Conservation (phyloP, 371 early-diverging fungal genomes). For the Pancytospora philotis region DNA sequence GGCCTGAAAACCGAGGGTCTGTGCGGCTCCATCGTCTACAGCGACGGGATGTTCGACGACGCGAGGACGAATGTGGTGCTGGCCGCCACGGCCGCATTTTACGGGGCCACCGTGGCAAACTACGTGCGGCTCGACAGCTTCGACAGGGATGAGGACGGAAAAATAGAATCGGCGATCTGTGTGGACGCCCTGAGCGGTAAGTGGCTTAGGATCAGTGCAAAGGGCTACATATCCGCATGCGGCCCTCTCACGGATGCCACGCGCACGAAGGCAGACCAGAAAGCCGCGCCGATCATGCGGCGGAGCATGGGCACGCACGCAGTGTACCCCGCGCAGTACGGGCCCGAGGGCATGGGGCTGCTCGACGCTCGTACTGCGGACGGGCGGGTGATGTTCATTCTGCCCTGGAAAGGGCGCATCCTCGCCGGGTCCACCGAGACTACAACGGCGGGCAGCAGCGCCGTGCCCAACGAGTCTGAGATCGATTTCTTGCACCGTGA, state of each 20-base stretch:
- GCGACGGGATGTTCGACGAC: slow-evolving; percentile 94
- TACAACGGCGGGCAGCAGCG: slow-evolving; percentile 68
- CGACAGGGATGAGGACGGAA: slow-evolving; percentile 64
- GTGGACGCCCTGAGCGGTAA: slow-evolving; percentile 76
- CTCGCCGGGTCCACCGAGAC: slow-evolving; percentile 97
- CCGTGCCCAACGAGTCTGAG: slow-evolving; percentile 78
- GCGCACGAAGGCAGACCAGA: slow-evolving; percentile 67
- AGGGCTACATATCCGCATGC: slow-evolving; percentile 84
- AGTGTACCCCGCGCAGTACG: slow-evolving; percentile 77
- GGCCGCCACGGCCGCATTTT: slow-evolving; percentile 75
- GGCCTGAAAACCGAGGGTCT: slow-evolving; percentile 77
- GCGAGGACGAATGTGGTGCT: slow-evolving; percentile 89
- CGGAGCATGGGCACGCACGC: slow-evolving; percentile 90
- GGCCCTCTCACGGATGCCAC: slow-evolving; percentile 69
- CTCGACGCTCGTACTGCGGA: slow-evolving; percentile 88
- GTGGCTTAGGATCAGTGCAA: slow-evolving; percentile 71
- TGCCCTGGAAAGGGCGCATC: slow-evolving; percentile 90
- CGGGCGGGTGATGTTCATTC: slow-evolving; percentile 90
- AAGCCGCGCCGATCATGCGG: slow-evolving; percentile 73
- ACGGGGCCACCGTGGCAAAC: slow-evolving; percentile 85
- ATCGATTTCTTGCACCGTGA: slow-evolving; percentile 85
- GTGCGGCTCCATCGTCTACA: slow-evolving; percentile 86
- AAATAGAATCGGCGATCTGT: slow-evolving; percentile 69
- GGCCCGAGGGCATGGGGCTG: slow-evolving; percentile 84
- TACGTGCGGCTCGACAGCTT: slow-evolving; percentile 76